Percentiles rank a stretch among this genome's conserved stretches.
Conservation (phyloP, 441 rosid genomes). For the Manihot esculenta region DNA sequence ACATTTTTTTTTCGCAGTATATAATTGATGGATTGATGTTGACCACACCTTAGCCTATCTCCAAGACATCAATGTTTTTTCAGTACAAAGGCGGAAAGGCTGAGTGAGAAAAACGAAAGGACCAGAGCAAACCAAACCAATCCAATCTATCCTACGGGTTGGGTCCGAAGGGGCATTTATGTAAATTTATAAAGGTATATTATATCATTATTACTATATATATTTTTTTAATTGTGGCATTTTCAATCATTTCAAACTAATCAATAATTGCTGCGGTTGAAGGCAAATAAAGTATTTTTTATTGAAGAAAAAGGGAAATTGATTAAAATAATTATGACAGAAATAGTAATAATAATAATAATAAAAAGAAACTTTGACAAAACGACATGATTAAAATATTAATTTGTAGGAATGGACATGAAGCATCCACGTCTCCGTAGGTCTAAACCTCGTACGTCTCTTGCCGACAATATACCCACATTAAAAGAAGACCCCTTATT, state of each 20-base stretch:
- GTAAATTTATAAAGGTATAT: background rate
- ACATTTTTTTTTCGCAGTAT: slow-evolving; percentile 18
- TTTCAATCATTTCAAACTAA: slow-evolving; percentile 22
- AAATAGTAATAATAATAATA: background rate
- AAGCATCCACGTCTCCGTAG: slow-evolving; percentile 59
- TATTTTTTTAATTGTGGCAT: background rate
- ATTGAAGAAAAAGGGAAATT: background rate
- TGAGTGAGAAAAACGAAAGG: no score
- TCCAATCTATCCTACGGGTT: background rate
- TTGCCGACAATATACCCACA: slow-evolving; percentile 59
- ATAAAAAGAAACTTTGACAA: slow-evolving; percentile 24
- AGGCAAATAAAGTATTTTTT: background rate
- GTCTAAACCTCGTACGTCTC: slow-evolving; percentile 71
- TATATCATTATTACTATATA: no score
- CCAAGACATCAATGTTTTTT: background rate
- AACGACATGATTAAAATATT: slow-evolving; percentile 20
- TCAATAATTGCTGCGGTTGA: slow-evolving; percentile 26
- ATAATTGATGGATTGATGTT: slow-evolving; percentile 6
- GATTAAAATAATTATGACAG: background rate
- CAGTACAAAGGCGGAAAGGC: background rate
- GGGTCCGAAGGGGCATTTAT: background rate
- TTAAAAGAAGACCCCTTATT: background rate
- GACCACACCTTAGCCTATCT: slow-evolving; percentile 21
- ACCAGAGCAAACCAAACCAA: background rate
- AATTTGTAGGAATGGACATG: slow-evolving; percentile 40